phyloP scores from a whole-genome alignment of 352 stramenopile genomes.

The Globisporangium carolinianum region DNA sequence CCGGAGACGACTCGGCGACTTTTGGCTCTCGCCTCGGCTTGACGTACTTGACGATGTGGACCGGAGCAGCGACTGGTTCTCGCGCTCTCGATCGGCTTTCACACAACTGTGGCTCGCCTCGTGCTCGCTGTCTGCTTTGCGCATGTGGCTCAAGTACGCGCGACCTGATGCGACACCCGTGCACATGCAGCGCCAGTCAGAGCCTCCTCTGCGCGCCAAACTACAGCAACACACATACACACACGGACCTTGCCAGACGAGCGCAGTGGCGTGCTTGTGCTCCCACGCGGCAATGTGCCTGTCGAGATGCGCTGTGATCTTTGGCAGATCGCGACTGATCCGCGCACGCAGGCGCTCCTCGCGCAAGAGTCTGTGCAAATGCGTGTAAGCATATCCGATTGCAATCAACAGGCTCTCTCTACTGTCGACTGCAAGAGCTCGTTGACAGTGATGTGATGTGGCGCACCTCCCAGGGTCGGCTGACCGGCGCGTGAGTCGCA shows the following conservation, averaged over 20 bases:
- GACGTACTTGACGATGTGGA: not conserved
- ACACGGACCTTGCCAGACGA: constrained; percentile 33
- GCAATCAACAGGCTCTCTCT: too few relatives aligned
- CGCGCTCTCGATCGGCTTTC: constrained; percentile 11
- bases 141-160: constrained; percentile 31
- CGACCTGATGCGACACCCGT: constrained; percentile 9
- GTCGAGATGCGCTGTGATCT: constrained; percentile 27
- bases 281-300: constrained; percentile 36
- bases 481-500: constrained; percentile 16
- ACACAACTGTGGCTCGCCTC: constrained; percentile 4
- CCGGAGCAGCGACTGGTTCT: constrained; percentile 7
- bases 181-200: not conserved
- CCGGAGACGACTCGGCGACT: constrained; percentile 7
- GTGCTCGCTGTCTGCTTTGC: constrained; percentile 12
- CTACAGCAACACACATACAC: not conserved
- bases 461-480: constrained; percentile 12
- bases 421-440: too few relatives aligned
- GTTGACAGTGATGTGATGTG: too few relatives aligned
- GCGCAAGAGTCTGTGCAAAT: constrained; percentile 11
- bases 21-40: constrained; percentile 5
- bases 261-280: constrained; percentile 20
- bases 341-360: constrained; percentile 27
- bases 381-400: too few relatives aligned
- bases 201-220: not conserved
- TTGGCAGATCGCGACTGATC: constrained; percentile 37